Base-by-base conservation (phyloP, 2,329 filamentous ascomycete species). In the Aspergillus floridensis region DNA sequence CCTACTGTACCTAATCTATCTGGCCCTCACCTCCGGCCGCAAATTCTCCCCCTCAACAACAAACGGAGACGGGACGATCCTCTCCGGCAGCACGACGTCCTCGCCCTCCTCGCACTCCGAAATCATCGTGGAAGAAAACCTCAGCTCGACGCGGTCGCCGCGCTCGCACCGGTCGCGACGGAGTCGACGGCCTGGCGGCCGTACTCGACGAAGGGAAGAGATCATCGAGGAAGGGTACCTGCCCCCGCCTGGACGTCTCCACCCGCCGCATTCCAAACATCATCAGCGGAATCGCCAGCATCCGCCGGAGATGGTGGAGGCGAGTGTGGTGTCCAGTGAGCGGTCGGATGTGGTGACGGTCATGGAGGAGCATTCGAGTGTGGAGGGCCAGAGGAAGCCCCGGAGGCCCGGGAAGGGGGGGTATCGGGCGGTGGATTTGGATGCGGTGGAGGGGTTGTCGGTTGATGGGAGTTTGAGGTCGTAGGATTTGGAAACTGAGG, bases 271-370 rank as follows among this genome's bases (percentile, higher is more conserved):
- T 4, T 35, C 32, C 11, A 35, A 35, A 6, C 32, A 35, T 35
- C 32, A 35, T 16, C 14, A 12, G 14, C 32, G 32, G 14, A 2
- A 35, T 16, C 32, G 14, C 38, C 6, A 5, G 16, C 38, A 8
- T 2, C 16, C 14, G 1, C 38, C 38, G 1, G 38, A 44, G 6
- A 44, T 73, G 21, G 68, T 74, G 24, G 76, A 75, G 59, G 72
- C 76, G 66, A 72, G 69, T 26, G 58, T 67, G 52, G 69, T 66
- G 51, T 67, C 67, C 19, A 63, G 68, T 44, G 59, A 65, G 7
- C 59, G 60, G 51, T 63, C 78, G 52, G 81, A 85, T 70, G 74
- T 84, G n/a, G 79, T 86, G 2, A 82, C 86, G 70, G 84, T 86
- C 8, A 79, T 83, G 59, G 84, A 86, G 70, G 84, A 86, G 70